Base-by-base conservation (phyloP, 2,329 filamentous ascomycete species). In the Aspergillus sojae region DNA sequence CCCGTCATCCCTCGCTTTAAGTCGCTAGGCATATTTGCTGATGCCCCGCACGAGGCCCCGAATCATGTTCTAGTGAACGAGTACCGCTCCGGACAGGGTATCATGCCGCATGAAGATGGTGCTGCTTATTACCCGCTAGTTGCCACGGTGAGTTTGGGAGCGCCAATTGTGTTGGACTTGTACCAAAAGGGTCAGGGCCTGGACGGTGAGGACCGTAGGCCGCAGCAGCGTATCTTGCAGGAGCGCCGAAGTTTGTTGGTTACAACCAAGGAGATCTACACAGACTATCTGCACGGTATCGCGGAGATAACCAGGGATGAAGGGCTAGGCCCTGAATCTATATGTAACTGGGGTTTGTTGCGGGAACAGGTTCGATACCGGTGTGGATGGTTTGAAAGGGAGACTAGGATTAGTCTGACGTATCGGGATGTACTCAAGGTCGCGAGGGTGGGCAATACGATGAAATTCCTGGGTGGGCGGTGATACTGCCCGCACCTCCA, bases 1-100 rank as follows among this genome's bases (percentile, higher is more conserved):
- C 92, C 93, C 3, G 82, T 96, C 54, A 79, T 95, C 50, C 78
- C 86, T 4, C 89, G 86, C 41, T 79, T 85, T 52, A 67, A 80
- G 26, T 67, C 71, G 2, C 71, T 85, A 0, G 78, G 78, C 4
- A 79, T 89, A 14, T 90, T 89, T 72, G 65, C 75, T 2, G 75
- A 82, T 23, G 92, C 93, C 57, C 91, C 92, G 5, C 94, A 98
- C 73, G 71, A 81, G 21, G 83, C 82, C 4, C 92, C 94, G 3
- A 99, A 98, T 71, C 95, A 98, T 79, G 92, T 96, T 53, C 83
- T 98, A 43, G 88, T 98, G 70, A 99, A 99, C 74, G 94, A 97
- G 77, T 99, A 98, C 77, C 84, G 85, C 1, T 88, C 92, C 0
- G 92, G 92, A 2, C 87, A 97, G 66, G 94, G 94, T n/a, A 98